Conservation (phyloP, 108 stramenopile species). For the Cyclostephanos tholiformis region DNA sequence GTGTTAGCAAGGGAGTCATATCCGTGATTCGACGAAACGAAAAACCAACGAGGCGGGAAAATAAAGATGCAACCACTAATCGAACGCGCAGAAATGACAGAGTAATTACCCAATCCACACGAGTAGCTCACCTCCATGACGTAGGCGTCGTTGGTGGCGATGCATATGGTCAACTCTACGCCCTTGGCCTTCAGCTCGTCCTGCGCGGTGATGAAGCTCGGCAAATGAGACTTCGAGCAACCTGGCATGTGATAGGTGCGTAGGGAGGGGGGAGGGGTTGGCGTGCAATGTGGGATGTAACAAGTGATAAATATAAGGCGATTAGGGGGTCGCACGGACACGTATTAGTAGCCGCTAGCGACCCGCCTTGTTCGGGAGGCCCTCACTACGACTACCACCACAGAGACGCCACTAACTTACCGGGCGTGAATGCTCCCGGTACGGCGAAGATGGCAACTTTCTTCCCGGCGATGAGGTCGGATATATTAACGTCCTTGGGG, state of each 20-base stretch:
- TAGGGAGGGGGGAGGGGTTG: background rate
- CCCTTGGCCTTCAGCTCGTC: conserved; percentile 84
- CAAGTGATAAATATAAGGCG: background rate
- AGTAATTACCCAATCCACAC: no score
- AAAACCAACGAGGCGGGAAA: no score
- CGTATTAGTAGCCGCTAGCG: no score
- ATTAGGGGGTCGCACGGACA: no score
- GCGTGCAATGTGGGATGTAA: background rate
- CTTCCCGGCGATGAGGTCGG: conserved; percentile 75
- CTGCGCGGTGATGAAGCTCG: conserved; percentile 82
- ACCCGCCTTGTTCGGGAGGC: no score
- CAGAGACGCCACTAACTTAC: no score
- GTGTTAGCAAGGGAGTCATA: no score
- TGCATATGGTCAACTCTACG: conserved; percentile 81
- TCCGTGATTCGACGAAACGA: no score
- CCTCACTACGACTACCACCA: no score
- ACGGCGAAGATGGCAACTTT: conserved; percentile 90
- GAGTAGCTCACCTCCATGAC: conserved; percentile 86
- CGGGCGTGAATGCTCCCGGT: conserved; percentile 93
- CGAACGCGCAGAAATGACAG: no score
- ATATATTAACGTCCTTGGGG: conserved; percentile 55
- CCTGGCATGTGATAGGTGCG: conserved; percentile 15
- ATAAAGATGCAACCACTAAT: no score
- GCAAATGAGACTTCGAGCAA: conserved; percentile 85
- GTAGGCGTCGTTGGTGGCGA: conserved; percentile 88